Conservation (phyloP, 352 stramenopile species). For the Pythium apleroticum region DNA sequence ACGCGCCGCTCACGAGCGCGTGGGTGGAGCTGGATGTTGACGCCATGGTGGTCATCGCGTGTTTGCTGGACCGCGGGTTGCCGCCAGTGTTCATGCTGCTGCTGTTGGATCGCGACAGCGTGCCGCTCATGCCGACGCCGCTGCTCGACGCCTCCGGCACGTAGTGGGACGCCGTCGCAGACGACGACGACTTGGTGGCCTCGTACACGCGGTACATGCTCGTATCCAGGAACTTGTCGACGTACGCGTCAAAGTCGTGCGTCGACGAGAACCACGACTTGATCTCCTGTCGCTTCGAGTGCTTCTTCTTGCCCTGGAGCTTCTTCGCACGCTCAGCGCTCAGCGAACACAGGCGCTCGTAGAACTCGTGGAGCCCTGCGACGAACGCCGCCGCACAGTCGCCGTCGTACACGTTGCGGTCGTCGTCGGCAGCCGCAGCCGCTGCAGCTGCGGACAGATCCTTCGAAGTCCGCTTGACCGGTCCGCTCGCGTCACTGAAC, state of each 20-base stretch:
- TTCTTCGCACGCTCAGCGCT: conserved; percentile 70
- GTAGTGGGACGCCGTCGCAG: neutral
- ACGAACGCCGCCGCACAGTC: conserved; percentile 60
- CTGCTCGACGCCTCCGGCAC: conserved; percentile 3
- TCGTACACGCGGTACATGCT: conserved; percentile 49
- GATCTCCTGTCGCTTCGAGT: conserved; percentile 80
- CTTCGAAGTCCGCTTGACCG: conserved; percentile 7
- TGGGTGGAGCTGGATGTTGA: conserved; percentile 26
- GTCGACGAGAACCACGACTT: conserved; percentile 85
- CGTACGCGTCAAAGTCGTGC: conserved; percentile 79
- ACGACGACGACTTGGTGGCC: neutral
- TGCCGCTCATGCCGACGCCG: neutral
- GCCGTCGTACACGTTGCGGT: conserved; percentile 60
- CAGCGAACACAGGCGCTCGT: conserved; percentile 53
- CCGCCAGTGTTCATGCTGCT: conserved; percentile 7
- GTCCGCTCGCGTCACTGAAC: neutral
- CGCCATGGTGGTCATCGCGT: conserved; percentile 25
- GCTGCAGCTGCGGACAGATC: conserved; percentile 3
- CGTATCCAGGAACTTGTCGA: conserved; percentile 67
- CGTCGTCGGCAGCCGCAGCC: conserved; percentile 31
- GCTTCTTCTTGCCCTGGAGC: conserved; percentile 41
- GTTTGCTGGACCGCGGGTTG: conserved; percentile 16
- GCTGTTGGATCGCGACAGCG: conserved; percentile 26
- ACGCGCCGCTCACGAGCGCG: conserved; percentile 33
- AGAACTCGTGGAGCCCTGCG: conserved; percentile 60